Evolutionary conservation across 139 green algal species (phyloP).

Genomic region (Parachlorella kessleri): DNA sequence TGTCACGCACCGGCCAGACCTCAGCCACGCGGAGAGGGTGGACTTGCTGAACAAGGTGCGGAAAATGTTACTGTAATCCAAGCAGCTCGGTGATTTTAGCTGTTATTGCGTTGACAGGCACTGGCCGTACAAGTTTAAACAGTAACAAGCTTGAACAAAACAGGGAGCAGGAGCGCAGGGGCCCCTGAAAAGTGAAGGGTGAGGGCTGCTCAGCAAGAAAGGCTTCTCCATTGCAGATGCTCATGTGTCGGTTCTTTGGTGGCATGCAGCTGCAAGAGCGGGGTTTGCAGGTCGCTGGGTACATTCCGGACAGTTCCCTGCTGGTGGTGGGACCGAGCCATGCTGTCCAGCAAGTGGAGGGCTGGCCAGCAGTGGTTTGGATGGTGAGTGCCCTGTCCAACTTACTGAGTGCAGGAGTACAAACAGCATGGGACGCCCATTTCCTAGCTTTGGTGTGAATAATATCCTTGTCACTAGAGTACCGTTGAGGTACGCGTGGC

Average conservation of each 20-base stretch:
- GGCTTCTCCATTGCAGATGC: not conserved
- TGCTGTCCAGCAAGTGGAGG: not conserved
- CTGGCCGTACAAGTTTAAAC: too few species aligned
- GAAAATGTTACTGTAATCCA: too few species aligned
- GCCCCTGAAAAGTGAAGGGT: too few species aligned
- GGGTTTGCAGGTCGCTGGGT: constrained; percentile 12
- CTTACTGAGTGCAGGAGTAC: too few species aligned
- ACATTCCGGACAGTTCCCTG: constrained; percentile 29
- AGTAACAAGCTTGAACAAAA: too few species aligned
- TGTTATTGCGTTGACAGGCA: too few species aligned
- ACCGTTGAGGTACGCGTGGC: too few species aligned
- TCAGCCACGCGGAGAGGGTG: not conserved
- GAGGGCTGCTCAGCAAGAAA: not conserved
- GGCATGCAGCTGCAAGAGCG: not conserved
- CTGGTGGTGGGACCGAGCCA: constrained; percentile 22
- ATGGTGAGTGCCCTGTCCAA: constrained; percentile 23
- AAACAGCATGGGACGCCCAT: too few species aligned
- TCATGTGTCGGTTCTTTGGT: not conserved
- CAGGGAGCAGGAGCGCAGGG: too few species aligned
- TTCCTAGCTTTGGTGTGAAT: too few species aligned
- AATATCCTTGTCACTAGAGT: too few species aligned
- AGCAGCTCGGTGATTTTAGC: too few species aligned
- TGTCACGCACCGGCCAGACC: constrained; percentile 6
- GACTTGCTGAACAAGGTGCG: not conserved
- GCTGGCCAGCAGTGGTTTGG: constrained; percentile 3